Percentiles rank a stretch among this genome's conserved stretches.
These are phyloP conservation scores for Mycena rebaudengoi DNA, from an alignment of 768 basidiomycete genomes.

Conservation along the genomic window DNA sequence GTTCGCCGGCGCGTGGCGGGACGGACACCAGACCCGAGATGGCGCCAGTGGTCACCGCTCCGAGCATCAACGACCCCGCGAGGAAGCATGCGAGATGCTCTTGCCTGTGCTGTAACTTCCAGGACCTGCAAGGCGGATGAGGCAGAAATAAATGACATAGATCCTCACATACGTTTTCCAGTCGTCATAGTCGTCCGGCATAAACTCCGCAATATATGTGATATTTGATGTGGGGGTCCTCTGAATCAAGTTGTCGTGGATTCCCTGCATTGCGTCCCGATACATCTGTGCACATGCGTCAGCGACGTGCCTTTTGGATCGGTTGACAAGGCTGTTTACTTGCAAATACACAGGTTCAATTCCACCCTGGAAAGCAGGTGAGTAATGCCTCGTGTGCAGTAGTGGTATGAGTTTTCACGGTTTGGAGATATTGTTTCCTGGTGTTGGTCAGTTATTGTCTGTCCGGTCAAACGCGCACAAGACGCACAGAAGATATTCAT, in stretches of 20 bases:
- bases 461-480: neutral
- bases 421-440: too few relatives aligned
- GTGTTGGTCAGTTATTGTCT: too few relatives aligned
- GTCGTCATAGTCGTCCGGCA: constrained; percentile 47
- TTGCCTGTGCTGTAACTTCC: constrained; percentile 72
- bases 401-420: too few relatives aligned
- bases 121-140: constrained; percentile 45
- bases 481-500: constrained; percentile 66
- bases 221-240: constrained; percentile 56
- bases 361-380: constrained; percentile 51
- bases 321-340: too few relatives aligned
- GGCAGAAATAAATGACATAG: constrained; percentile 36
- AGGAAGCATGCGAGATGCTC: constrained; percentile 88
- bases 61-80: constrained; percentile 78
- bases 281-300: too few relatives aligned
- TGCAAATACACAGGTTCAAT: constrained; percentile 70
- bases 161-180: constrained; percentile 30
- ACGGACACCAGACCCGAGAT: constrained; percentile 49
- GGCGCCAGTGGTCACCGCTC: constrained; percentile 64
- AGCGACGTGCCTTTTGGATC: too few relatives aligned
- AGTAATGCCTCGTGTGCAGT: too few relatives aligned
- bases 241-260: constrained; percentile 68
- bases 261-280: constrained; percentile 71
- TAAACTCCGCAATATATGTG: constrained; percentile 73
- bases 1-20: constrained; percentile 57